Conservation (phyloP, 2,329 filamentous ascomycete species). For the Neonectria hederae region DNA sequence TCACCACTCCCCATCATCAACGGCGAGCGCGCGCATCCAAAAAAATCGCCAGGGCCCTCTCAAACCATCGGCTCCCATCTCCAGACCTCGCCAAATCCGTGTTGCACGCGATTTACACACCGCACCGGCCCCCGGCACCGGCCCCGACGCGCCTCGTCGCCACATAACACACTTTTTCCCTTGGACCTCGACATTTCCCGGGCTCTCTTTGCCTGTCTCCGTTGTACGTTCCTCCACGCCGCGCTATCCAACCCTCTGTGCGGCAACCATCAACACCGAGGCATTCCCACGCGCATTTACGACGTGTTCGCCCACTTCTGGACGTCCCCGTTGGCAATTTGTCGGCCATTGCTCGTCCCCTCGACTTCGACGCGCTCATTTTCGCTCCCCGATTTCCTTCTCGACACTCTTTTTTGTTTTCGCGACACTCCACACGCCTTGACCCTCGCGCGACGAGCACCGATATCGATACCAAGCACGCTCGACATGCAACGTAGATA, state of each 20-base stretch:
- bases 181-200: constrained; percentile 42
- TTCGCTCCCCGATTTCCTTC: constrained; percentile 24
- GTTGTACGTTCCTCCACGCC: constrained; percentile 33
- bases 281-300: constrained; percentile 42
- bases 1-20: constrained; percentile 64
- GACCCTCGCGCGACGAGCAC: constrained; percentile 37
- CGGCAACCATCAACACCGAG: constrained; percentile 35
- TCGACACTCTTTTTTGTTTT: constrained; percentile 45
- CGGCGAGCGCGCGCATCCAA: constrained; percentile 68
- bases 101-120: constrained; percentile 65
- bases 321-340: constrained; percentile 31
- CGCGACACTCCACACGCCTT: constrained; percentile 37
- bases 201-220: constrained; percentile 36
- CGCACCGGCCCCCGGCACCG: constrained; percentile 53
- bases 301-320: constrained; percentile 40
- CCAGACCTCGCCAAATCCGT: constrained; percentile 61
- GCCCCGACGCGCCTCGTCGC: constrained; percentile 53
- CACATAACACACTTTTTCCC: constrained; percentile 57
- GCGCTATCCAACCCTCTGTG: constrained; percentile 36
- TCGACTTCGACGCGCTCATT: constrained; percentile 35
- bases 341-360: constrained; percentile 27
- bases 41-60: constrained; percentile 69
- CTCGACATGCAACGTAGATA: constrained; percentile 54
- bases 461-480: constrained; percentile 24
- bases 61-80: constrained; percentile 68